These are phyloP conservation scores for Yamadazyma diospyri DNA, from an alignment of 1,139 yeast species.

Conservation along the genomic window DNA sequence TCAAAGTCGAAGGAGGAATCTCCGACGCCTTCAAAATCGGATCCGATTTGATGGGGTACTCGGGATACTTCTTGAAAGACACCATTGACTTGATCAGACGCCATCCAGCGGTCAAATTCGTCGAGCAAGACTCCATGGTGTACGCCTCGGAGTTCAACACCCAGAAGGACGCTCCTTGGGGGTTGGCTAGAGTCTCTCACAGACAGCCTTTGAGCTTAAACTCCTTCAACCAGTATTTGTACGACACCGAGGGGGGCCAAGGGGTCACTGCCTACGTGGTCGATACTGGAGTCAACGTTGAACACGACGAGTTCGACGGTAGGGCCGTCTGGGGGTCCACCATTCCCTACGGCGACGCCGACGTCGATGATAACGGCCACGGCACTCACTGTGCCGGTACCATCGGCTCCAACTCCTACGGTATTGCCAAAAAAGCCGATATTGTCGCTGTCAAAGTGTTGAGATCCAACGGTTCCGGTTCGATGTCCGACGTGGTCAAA, in stretches of 20 bases:
- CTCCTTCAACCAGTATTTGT: slow-evolving; percentile 26
- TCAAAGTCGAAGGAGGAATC: slow-evolving; percentile 52
- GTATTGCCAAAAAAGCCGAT: slow-evolving; percentile 41
- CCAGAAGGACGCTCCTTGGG: slow-evolving; percentile 40
- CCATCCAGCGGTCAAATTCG: slow-evolving; percentile 29
- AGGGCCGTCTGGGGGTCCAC: slow-evolving; percentile 44
- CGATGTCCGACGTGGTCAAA: slow-evolving; percentile 41
- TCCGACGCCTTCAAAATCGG: slow-evolving; percentile 38
- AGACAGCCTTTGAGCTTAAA: slow-evolving; percentile 58
- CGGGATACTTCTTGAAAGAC: slow-evolving; percentile 30
- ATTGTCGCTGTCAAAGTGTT: slow-evolving; percentile 43
- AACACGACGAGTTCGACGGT: slow-evolving; percentile 41
- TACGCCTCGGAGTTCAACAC: slow-evolving; percentile 31
- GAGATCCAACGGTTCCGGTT: slow-evolving; percentile 38
- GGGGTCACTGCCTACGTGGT: slow-evolving; percentile 45
- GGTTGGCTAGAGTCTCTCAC: slow-evolving; percentile 35
- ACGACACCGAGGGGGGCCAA: slow-evolving; percentile 38
- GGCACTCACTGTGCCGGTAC: slow-evolving; percentile 49
- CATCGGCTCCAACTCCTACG: slow-evolving; percentile 40
- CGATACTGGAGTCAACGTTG: slow-evolving; percentile 41
- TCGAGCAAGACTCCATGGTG: slow-evolving; percentile 35
- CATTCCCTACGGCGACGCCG: slow-evolving; percentile 33
- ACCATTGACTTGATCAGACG: slow-evolving; percentile 24
- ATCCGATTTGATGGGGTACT: slow-evolving; percentile 26
- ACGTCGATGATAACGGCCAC: slow-evolving; percentile 52